Percentiles rank a stretch among this genome's conserved stretches.
Conservation (phyloP, 768 basidiomycete species). For the Termitomyces sp. region DNA sequence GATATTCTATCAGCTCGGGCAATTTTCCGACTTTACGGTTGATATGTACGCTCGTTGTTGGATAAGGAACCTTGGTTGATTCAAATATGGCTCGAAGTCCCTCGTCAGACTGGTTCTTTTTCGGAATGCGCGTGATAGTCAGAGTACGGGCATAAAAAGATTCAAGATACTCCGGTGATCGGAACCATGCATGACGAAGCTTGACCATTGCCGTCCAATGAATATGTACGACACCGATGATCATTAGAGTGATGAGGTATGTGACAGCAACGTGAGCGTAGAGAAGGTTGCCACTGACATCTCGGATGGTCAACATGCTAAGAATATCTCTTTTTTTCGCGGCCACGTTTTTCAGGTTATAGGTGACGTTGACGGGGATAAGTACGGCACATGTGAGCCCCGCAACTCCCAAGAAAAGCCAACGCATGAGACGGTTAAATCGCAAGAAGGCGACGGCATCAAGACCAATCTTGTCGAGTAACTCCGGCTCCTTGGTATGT, state of each 20-base stretch:
- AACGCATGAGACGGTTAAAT: conserved; percentile 81
- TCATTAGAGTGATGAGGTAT: conserved; percentile 73
- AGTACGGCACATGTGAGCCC: conserved; percentile 64
- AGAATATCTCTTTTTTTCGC: conserved; percentile 50
- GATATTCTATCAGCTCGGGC: conserved; percentile 85
- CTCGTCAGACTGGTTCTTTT: conserved; percentile 77
- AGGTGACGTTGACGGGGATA: conserved; percentile 81
- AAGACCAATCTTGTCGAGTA: conserved; percentile 82
- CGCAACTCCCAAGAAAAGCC: conserved; percentile 61
- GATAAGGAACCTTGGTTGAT: conserved; percentile 74
- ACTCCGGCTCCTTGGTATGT: conserved; percentile 81
- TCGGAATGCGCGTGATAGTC: conserved; percentile 73
- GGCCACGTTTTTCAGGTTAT: conserved; percentile 68
- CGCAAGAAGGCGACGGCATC: conserved; percentile 93
- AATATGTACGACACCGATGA: conserved; percentile 64
- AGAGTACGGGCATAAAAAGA: conserved; percentile 94
- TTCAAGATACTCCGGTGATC: conserved; percentile 79
- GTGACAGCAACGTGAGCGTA: conserved; percentile 82
- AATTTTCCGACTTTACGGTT: conserved; percentile 84
- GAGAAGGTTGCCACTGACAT: conserved; percentile 64
- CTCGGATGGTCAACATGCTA: conserved; percentile 81
- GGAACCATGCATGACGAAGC: conserved; percentile 84
- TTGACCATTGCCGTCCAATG: conserved; percentile 77
- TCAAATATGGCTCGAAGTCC: conserved; percentile 78
- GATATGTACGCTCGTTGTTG: conserved; percentile 87